These are phyloP conservation scores for Scedosporium boydii DNA, from an alignment of 2,329 filamentous ascomycete species.

Conservation along the genomic window DNA sequence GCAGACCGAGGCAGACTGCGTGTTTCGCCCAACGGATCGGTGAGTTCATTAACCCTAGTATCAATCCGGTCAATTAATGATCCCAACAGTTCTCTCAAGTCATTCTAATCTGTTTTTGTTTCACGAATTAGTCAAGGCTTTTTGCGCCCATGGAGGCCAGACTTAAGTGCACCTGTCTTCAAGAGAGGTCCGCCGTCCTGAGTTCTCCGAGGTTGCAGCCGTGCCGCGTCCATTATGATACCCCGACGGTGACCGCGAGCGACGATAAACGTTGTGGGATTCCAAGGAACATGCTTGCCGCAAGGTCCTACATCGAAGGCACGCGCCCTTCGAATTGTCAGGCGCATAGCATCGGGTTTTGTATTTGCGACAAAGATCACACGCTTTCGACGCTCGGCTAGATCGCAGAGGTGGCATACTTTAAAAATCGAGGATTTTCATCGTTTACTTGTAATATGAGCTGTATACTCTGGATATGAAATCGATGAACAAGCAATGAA, in stretches of 20 bases:
- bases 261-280: neutral
- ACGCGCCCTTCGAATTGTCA: neutral
- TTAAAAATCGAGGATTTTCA: neutral
- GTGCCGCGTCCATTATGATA: neutral
- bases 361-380: conserved; percentile 15
- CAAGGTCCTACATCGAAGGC: neutral
- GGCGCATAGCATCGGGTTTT: conserved; percentile 12
- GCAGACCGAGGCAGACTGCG: too few relatives aligned
- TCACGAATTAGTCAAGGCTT: neutral
- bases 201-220: neutral
- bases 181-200: neutral
- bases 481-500: too few relatives aligned
- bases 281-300: neutral
- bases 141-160: too few relatives aligned
- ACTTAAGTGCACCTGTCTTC: too few relatives aligned
- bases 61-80: conserved; percentile 3
- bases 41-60: neutral
- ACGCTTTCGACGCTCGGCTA: conserved; percentile 17
- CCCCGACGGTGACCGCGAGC: neutral
- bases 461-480: too few relatives aligned
- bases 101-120: neutral
- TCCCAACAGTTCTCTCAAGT: conserved; percentile 1
- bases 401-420: conserved; percentile 15
- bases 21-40: neutral
- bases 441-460: too few relatives aligned